phyloP scores from a whole-genome alignment of 2,329 filamentous ascomycete genomes.

The Annulohypoxylon truncatum region DNA sequence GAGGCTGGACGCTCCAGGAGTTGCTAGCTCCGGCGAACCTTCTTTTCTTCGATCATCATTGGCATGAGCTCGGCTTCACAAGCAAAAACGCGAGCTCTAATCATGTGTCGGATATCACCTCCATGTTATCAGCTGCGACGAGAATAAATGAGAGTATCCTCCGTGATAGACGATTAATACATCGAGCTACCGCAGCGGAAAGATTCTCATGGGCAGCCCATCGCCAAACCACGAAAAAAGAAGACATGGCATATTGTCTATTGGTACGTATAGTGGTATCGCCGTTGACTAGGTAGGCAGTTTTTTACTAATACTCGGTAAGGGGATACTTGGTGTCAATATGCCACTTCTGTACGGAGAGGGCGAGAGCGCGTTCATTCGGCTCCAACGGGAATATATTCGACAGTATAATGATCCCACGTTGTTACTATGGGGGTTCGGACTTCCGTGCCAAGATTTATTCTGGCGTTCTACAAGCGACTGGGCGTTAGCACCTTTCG shows the following conservation, averaged over 20 bases:
- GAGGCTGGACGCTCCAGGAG: slow-evolving; percentile 2
- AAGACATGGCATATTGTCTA: slow-evolving; percentile 2
- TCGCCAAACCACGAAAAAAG: neutral
- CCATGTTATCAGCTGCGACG: neutral
- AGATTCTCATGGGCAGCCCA: neutral
- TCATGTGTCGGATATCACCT: neutral
- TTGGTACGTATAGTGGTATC: neutral
- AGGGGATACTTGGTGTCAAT: neutral
- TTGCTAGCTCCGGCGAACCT: neutral
- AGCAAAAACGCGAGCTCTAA: neutral
- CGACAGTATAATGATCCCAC: neutral
- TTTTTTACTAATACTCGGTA: neutral
- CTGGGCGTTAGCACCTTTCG: neutral
- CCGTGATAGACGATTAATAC: neutral
- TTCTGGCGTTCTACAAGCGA: neutral
- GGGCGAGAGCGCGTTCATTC: neutral
- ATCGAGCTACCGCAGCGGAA: neutral
- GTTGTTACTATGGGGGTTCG: neutral
- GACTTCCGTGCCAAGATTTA: neutral
- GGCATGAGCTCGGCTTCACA: neutral
- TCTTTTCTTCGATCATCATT: neutral
- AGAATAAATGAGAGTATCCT: neutral
- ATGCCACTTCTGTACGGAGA: slow-evolving; percentile 1
- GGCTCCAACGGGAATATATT: neutral
- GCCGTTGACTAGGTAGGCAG: neutral